phyloP scores from a whole-genome alignment of 2,329 filamentous ascomycete species.

The Aureobasidium sp. region DNA sequence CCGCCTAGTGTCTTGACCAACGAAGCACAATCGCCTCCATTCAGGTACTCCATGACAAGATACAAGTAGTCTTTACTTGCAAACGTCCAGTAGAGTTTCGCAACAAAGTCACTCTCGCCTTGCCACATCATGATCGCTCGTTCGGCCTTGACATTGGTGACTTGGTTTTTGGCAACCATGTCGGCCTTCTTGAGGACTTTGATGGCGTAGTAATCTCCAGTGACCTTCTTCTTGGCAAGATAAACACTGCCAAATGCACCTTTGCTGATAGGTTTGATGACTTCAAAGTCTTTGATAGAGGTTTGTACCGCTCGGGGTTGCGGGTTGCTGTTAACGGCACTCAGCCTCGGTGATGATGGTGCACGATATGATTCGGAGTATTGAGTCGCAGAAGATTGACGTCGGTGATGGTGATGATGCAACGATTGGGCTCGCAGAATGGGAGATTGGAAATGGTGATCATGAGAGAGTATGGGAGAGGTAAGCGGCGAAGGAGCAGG shows the following conservation, averaged over 20 bases:
- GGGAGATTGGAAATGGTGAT: constrained; percentile 69
- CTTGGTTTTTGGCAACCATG: constrained; percentile 99
- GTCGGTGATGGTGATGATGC: constrained; percentile 59
- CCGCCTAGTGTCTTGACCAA: constrained; percentile 90
- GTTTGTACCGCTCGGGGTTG: constrained; percentile 84
- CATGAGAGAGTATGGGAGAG: constrained; percentile 77
- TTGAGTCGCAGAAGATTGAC: constrained; percentile 84
- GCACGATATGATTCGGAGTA: constrained; percentile 57
- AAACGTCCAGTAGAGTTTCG: constrained; percentile 99
- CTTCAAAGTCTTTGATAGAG: constrained; percentile 98
- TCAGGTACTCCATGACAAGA: constrained; percentile 97
- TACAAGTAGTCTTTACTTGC: constrained; percentile 99
- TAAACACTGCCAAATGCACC: constrained; percentile 98
- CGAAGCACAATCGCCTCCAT: constrained; percentile 93
- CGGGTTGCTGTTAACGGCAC: constrained; percentile 66
- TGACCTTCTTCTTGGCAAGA: constrained; percentile 95
- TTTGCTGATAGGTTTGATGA: constrained; percentile 99
- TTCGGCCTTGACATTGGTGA: constrained; percentile 98
- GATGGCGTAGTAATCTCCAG: constrained; percentile 96
- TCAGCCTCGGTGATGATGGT: constrained; percentile 75
- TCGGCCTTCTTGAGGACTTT: constrained; percentile 99
- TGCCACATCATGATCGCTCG: constrained; percentile 99
- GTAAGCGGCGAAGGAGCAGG: constrained; percentile 74
- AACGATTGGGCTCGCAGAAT: constrained; percentile 44
- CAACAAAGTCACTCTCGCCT: constrained; percentile 96